Percentiles rank a stretch among this genome's conserved stretches.
phyloP scores from a whole-genome alignment of 2,329 filamentous ascomycete genomes.

The Nothophaeocryptopus gaeumannii region DNA sequence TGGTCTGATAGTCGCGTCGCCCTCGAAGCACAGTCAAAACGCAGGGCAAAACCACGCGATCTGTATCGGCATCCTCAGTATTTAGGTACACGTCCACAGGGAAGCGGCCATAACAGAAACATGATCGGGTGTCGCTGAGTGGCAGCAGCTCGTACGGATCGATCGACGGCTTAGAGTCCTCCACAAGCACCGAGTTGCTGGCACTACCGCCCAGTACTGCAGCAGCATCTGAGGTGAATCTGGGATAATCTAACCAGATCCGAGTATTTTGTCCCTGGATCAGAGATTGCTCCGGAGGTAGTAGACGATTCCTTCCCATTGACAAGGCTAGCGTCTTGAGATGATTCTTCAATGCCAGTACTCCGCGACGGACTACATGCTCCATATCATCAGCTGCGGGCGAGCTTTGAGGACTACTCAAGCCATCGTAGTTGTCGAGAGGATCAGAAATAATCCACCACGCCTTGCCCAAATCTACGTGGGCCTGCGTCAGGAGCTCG shows the following conservation, averaged over 20 bases:
- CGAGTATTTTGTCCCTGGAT: constrained; percentile 75
- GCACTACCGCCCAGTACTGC: constrained; percentile 63
- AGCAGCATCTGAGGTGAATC: constrained; percentile 67
- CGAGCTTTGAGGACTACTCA: constrained; percentile 8
- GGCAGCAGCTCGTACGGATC: constrained; percentile 67
- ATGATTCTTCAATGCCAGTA: constrained; percentile 22
- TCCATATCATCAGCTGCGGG: constrained; percentile 7
- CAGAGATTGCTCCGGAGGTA: constrained; percentile 64
- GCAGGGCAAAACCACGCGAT: constrained; percentile 68
- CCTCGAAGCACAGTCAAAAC: constrained; percentile 72
- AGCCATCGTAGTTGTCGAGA: constrained; percentile 27
- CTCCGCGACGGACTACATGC: constrained; percentile 5
- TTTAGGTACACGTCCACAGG: constrained; percentile 71
- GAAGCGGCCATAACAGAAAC: constrained; percentile 78
- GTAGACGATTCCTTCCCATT: constrained; percentile 75
- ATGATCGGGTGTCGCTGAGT: constrained; percentile 67
- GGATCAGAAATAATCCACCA: constrained; percentile 68
- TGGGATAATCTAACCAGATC: constrained; percentile 78
- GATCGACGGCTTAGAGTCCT: constrained; percentile 9
- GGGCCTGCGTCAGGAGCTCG: constrained; percentile 66
- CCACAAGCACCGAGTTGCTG: constrained; percentile 21
- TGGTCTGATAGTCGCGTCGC: constrained; percentile 65
- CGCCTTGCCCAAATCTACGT: constrained; percentile 79
- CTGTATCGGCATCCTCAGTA: constrained; percentile 67
- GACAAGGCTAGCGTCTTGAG: constrained; percentile 73